Base-by-base conservation (phyloP, 2,329 filamentous ascomycete species). In the Penicillium digitatum region DNA sequence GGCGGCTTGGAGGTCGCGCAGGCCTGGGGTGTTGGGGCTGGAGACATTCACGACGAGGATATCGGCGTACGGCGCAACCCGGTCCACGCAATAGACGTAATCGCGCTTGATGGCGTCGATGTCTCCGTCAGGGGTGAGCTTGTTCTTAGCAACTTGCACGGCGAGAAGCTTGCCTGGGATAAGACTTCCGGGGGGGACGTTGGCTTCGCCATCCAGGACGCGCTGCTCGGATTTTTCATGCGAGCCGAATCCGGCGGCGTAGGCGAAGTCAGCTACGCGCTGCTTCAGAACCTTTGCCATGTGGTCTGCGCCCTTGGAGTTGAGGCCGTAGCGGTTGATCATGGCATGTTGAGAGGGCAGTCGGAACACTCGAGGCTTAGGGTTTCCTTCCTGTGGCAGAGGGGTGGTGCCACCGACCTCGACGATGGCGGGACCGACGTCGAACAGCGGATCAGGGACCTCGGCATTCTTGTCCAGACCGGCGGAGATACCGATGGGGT, bases 1-100 rank as follows among this genome's bases (percentile, higher is more conserved):
- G 0, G 87, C 83, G 2, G 89, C 88, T 75, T 99, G 94, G 35
- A 99, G 79, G 53, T 90, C 88, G 24, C 94, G 85, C 46, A 97
- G 81, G 0, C 94, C 93, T 0, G 93, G 93, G 0, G 93, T 97
- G 76, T 99, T 99, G 24, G 94, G 94, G 65, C 89, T 95, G 68
- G 91, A 96, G 47, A 99, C 94, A 67, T 99, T 99, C 68, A 99
- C 94, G 8, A 97, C 93, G n/a, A 99, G 78, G 34, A 99, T 88
- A 67, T 99, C 94, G 11, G 94, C 91, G 70, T 96, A 99, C 48
- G 82, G 87, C 4, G 88, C 94, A 35, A 99, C 78, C 43, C 86
- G 82, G 52, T 88, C 80, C 3, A 96, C 92, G 66, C 93, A 96
- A 72, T 88, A 89, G n/a, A 94, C 88, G 69, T 97, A 96, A 65